A percentile compares a stretch with the other conserved stretches of the same genome.
Conservation (phyloP, 2,329 filamentous ascomycete species). For the Paraconiothyrium sp. region DNA sequence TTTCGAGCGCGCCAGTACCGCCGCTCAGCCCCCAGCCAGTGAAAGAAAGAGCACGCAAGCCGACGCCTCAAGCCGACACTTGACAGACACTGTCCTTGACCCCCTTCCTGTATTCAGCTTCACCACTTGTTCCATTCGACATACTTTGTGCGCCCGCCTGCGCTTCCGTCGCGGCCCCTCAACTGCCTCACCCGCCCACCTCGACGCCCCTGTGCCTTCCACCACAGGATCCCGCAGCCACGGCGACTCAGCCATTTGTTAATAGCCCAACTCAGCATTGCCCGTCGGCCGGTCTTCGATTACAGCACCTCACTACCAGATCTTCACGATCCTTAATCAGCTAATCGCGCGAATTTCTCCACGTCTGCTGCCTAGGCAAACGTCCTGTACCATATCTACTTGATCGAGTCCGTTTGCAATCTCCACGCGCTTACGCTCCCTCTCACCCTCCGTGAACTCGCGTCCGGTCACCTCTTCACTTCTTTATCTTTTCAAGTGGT, state of each 20-base stretch:
- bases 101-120: constrained; percentile 36
- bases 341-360: constrained; percentile 42
- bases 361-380: constrained; percentile 37
- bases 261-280: constrained; percentile 49
- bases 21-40: constrained; percentile 39
- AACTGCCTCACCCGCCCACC: constrained; percentile 27
- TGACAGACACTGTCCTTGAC: constrained; percentile 37
- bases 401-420: constrained; percentile 22
- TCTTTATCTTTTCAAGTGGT: constrained; percentile 44
- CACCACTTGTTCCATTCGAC: constrained; percentile 27
- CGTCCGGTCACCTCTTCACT: constrained; percentile 36
- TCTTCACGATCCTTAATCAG: constrained; percentile 53
- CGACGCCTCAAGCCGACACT: constrained; percentile 32
- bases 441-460: constrained; percentile 29
- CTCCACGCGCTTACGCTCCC: constrained; percentile 31
- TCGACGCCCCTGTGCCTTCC: constrained; percentile 25
- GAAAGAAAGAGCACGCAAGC: constrained; percentile 35
- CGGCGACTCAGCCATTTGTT: constrained; percentile 41
- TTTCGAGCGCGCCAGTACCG: constrained; percentile 49
- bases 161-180: constrained; percentile 27
- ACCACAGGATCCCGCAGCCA: constrained; percentile 20
- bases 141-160: constrained; percentile 24
- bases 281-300: constrained; percentile 50
- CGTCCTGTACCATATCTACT: constrained; percentile 29
- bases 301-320: constrained; percentile 41